phyloP scores from a whole-genome alignment of 2,329 filamentous ascomycete species.

The Microdochium paspali region DNA sequence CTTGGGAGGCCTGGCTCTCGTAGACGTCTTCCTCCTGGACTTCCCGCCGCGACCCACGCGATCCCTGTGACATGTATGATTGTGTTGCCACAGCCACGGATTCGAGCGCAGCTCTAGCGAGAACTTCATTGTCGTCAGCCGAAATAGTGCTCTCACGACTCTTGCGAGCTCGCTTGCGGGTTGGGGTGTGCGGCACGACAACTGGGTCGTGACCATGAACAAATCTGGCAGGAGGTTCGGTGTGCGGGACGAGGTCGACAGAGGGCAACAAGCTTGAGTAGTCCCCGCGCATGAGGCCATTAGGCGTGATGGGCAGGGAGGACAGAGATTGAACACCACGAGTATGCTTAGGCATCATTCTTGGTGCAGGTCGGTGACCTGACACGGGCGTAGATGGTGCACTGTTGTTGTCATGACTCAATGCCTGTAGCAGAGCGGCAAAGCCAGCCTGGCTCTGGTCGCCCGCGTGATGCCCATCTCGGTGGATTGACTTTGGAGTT shows the following conservation, averaged over 20 bases:
- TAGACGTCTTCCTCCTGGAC: conserved; percentile 52
- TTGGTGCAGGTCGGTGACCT: conserved; percentile 32
- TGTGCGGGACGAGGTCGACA: conserved; percentile 51
- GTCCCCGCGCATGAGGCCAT: conserved; percentile 37
- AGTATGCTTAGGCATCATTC: conserved; percentile 52
- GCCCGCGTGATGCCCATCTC: conserved; percentile 21
- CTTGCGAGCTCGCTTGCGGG: conserved; percentile 42
- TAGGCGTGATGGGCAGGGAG: conserved; percentile 71
- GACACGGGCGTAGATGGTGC: conserved; percentile 61
- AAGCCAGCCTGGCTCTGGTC: conserved; percentile 55
- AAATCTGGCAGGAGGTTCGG: conserved; percentile 42
- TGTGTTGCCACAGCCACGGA: conserved; percentile 39
- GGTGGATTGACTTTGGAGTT: conserved; percentile 29
- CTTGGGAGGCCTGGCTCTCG: conserved; percentile 70
- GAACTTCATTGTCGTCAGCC: conserved; percentile 50
- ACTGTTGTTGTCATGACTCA: conserved; percentile 68
- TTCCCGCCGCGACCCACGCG: conserved; percentile 17
- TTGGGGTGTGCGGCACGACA: conserved; percentile 35
- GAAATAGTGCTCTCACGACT: conserved; percentile 85
- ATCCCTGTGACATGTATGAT: conserved; percentile 21
- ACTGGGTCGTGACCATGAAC: conserved; percentile 16
- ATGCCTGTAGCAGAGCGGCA: conserved; percentile 70
- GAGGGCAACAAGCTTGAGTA: conserved; percentile 50
- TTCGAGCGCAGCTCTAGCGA: conserved; percentile 43
- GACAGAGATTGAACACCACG: conserved; percentile 77